phyloP scores from a whole-genome alignment of 2,329 filamentous ascomycete genomes.

The Polychaeton citri region DNA sequence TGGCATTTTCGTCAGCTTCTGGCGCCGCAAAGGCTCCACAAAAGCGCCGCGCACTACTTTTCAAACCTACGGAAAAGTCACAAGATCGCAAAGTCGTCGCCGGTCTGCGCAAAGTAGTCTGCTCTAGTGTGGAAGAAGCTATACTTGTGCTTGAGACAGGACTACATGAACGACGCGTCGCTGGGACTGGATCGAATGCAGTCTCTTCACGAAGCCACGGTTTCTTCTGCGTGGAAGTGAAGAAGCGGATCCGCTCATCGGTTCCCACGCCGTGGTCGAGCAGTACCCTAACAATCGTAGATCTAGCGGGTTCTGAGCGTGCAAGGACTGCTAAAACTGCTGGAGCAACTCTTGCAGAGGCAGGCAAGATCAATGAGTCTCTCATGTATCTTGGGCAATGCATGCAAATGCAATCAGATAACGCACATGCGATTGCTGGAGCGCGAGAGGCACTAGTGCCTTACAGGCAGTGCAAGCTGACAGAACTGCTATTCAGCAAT shows the following conservation, averaged over 20 bases:
- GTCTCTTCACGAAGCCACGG: slow-evolving; percentile 86
- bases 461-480: slow-evolving; percentile 45
- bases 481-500: slow-evolving; percentile 39
- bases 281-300: slow-evolving; percentile 74
- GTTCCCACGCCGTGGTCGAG: slow-evolving; percentile 55
- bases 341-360: slow-evolving; percentile 82
- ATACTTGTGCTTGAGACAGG: slow-evolving; percentile 83
- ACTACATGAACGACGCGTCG: slow-evolving; percentile 71
- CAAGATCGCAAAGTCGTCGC: slow-evolving; percentile 91
- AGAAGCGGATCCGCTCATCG: slow-evolving; percentile 51
- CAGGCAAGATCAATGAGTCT: slow-evolving; percentile 96
- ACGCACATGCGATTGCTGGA: slow-evolving; percentile 41
- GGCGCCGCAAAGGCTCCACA: slow-evolving; percentile 36
- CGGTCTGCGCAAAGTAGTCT: slow-evolving; percentile 80
- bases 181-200: slow-evolving; percentile 86
- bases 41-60: slow-evolving; percentile 68
- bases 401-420: slow-evolving; percentile 83
- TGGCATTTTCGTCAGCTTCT: slow-evolving; percentile 49
- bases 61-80: slow-evolving; percentile 81
- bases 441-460: slow-evolving; percentile 52
- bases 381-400: slow-evolving; percentile 98
- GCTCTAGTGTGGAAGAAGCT: slow-evolving; percentile 68
- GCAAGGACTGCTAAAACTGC: slow-evolving; percentile 89
- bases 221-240: slow-evolving; percentile 91
- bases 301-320: slow-evolving; percentile 85